phyloP scores from a whole-genome alignment of 306 rosid genomes.

The Cicer cuneatum region DNA sequence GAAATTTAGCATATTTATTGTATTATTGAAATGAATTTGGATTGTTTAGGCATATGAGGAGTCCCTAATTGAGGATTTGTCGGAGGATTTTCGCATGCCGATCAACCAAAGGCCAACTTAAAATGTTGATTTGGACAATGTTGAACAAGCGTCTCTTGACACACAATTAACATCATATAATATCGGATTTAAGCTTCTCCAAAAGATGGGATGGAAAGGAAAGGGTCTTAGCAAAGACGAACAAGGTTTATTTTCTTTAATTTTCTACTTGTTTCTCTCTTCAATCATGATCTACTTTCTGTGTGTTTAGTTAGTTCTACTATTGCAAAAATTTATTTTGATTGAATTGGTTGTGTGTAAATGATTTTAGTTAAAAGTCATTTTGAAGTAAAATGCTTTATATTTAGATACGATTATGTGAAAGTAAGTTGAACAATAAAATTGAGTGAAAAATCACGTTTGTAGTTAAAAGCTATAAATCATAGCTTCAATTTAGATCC shows the following conservation, averaged over 20 bases:
- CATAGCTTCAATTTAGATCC: no score
- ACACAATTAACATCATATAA: slow-evolving; percentile 81
- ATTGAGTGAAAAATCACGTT: no score
- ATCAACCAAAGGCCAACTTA: slow-evolving; percentile 90
- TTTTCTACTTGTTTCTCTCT: slow-evolving; percentile 13
- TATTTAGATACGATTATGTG: no score
- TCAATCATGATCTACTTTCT: neutral
- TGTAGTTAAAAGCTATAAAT: no score
- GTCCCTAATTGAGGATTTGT: slow-evolving; percentile 60
- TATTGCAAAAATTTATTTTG: no score
- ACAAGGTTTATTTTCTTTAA: slow-evolving; percentile 67
- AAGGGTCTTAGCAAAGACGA: slow-evolving; percentile 97
- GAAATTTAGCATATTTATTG: neutral
- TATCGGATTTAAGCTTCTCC: slow-evolving; percentile 94
- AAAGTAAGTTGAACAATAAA: no score
- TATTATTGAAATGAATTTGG: slow-evolving; percentile 12
- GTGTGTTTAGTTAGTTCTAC: no score
- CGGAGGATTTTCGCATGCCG: slow-evolving; percentile 86
- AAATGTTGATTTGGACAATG: slow-evolving; percentile 90
- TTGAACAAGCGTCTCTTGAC: slow-evolving; percentile 95
- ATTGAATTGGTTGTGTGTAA: no score
- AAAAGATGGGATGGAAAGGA: slow-evolving; percentile 99
- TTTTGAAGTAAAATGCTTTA: no score
- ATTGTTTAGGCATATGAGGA: slow-evolving; percentile 55
- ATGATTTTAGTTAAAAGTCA: no score